A percentile compares a stretch with the other conserved stretches of the same genome.
Evolutionary conservation across 257 asterid genomes (phyloP).

Genomic region (Nicotiana otophora): DNA sequence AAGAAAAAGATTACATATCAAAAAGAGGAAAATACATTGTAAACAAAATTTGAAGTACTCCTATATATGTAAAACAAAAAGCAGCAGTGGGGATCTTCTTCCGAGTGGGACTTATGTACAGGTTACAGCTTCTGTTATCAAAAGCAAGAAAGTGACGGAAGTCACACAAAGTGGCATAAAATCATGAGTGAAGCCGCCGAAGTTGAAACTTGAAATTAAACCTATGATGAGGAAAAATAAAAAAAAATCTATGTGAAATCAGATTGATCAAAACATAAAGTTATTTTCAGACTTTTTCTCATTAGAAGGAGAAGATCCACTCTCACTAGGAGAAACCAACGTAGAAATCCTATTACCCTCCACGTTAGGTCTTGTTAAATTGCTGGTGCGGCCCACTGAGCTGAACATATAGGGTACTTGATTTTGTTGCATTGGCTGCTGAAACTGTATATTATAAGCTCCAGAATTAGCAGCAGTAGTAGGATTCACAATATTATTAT

Average conservation of each 20-base stretch:
- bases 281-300: background rate
- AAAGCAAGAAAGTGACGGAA: no score
- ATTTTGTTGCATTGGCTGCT: background rate
- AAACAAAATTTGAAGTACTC: no score
- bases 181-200: no score
- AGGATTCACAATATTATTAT: background rate
- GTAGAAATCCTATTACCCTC: no score
- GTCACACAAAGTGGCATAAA: no score
- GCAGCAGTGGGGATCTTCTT: no score
- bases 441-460: constrained; percentile 2
- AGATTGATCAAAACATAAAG: background rate
- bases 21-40: background rate
- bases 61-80: no score
- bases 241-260: background rate
- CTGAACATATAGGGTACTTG: background rate
- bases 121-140: no score
- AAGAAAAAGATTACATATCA: background rate
- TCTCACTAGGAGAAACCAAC: no score
- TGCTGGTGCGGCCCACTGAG: background rate
- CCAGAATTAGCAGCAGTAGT: background rate
- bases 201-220: background rate
- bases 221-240: no score
- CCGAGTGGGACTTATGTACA: background rate
- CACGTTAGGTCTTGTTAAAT: no score
- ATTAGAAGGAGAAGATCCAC: background rate